These are phyloP conservation scores for Bacidia rubella DNA, from an alignment of 495 filamentous ascomycete species.

Conservation along the genomic window DNA sequence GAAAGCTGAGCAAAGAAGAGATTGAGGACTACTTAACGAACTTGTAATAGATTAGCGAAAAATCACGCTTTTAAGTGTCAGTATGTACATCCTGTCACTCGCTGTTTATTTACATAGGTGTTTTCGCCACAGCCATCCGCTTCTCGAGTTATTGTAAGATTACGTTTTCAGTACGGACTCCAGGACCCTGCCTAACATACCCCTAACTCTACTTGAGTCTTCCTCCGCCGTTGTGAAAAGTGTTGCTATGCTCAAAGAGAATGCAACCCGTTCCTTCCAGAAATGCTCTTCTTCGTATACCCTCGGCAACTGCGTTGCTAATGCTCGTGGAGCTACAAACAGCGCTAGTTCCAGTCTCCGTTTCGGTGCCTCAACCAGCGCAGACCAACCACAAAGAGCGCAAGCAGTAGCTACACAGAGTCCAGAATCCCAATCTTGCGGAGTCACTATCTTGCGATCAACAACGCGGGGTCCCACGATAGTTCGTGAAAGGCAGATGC, in stretches of 20 bases:
- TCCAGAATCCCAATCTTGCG: conserved; percentile 51
- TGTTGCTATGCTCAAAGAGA: conserved; percentile 60
- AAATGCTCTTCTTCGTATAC: conserved; percentile 55
- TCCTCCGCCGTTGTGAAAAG: conserved; percentile 61
- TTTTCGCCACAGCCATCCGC: neutral
- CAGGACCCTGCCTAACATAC: conserved; percentile 45
- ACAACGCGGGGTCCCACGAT: conserved; percentile 63
- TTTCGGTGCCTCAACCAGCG: conserved; percentile 55
- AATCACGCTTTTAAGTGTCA: neutral
- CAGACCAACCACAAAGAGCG: conserved; percentile 72
- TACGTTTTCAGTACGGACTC: conserved; percentile 3
- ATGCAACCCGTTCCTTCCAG: conserved; percentile 63
- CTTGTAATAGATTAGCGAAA: conserved; percentile 41
- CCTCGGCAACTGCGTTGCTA: conserved; percentile 64
- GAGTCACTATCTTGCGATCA: conserved; percentile 36
- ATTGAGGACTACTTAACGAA: conserved; percentile 99
- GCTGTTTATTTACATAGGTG: neutral
- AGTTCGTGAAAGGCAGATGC: conserved; percentile 70
- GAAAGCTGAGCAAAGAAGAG: conserved; percentile 92
- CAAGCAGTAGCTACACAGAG: conserved; percentile 66
- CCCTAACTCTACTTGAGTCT: conserved; percentile 51
- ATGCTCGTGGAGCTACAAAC: conserved; percentile 75
- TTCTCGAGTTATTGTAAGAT: neutral
- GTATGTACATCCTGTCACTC: neutral
- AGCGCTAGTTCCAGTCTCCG: conserved; percentile 67